Evolutionary conservation across 1,139 yeast species (phyloP), one percentile per base, ranked within the genome.

Genomic region (Keqinozyma sinolaborantium): DNA sequence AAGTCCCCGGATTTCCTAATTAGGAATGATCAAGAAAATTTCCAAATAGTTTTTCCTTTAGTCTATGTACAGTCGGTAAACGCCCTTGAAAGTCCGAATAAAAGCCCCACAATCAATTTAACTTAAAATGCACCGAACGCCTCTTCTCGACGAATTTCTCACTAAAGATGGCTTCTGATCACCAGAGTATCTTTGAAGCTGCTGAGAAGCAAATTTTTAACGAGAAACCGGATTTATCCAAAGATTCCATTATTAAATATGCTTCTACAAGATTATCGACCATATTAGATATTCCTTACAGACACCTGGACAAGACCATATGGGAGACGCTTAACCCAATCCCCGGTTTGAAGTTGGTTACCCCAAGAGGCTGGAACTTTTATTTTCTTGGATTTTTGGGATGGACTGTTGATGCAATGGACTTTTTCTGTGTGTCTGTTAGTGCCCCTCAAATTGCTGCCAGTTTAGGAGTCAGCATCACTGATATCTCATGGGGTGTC

Each of bases 381-480:
- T 79, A 82, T 48, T 38, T 65, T 18, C 64, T 79, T 28, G 88
- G 87, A 3, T 78, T 79, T 45, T 50, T 68, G 39, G 86, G 83
- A 19, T 84, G 94, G 94, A 70, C 87, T 4, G 72, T 85, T 73
- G 94, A 83, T 53, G 83, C 94, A 3, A 70, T 83, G 54, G 94
- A 83, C 56, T 84, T 80, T 56, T 84, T 83, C 53, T 68, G 82
- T 19, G 83, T 82, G 9, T 75, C 85, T 5, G 65, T 81, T 27
- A 73, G 80, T 39, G 80, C 80, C 13, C 43, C 77, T 1, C 60
- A 56, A 7, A 67, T 83, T 32, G 86, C 92, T 4, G 44, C 51
- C 20, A 63, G 74, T 23, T 70, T 83, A 35, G 64, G 64, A 37
- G 69, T 63, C 19, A 44, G 64, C 10, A 73, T 74, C 24, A 69